Percentiles rank a stretch among this genome's conserved stretches.
Conservation (phyloP, 148 eudicot species). For the Selenicereus undatus region DNA sequence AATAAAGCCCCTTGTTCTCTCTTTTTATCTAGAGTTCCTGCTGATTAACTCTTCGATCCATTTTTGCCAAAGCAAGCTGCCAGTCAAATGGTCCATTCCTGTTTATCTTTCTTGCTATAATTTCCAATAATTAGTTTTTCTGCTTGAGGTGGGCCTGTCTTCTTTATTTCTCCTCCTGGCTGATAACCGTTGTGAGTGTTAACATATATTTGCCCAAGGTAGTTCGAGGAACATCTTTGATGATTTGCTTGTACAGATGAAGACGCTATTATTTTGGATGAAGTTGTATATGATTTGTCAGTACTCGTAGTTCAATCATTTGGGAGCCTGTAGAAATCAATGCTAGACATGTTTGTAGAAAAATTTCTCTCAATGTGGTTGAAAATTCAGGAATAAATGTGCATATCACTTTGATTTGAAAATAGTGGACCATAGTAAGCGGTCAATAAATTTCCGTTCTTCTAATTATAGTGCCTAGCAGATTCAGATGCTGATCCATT, state of each 20-base stretch:
- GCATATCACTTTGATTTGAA: neutral
- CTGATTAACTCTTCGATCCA: conserved; percentile 33
- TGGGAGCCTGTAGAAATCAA: conserved; percentile 8
- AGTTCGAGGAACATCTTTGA: conserved; percentile 32
- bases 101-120: conserved; percentile 23
- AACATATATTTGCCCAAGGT: conserved; percentile 30
- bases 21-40: conserved; percentile 42
- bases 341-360: conserved; percentile 1
- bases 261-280: conserved; percentile 34
- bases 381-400: conserved; percentile 3
- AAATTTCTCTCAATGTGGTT: neutral
- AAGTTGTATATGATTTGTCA: conserved; percentile 32
- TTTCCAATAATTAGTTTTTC: conserved; percentile 30
- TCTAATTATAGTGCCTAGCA: neutral
- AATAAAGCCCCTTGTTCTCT: conserved; percentile 69
- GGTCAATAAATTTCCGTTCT: neutral
- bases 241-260: conserved; percentile 36
- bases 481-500: conserved; percentile 1
- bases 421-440: neutral
- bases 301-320: conserved; percentile 17
- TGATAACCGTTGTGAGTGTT: conserved; percentile 20
- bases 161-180: conserved; percentile 29
- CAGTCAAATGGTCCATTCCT: conserved; percentile 7
- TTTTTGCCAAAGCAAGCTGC: conserved; percentile 28
- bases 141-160: conserved; percentile 32